These are phyloP conservation scores for Margaritispora aquatica DNA, from an alignment of 495 filamentous ascomycete genomes.

Conservation along the genomic window DNA sequence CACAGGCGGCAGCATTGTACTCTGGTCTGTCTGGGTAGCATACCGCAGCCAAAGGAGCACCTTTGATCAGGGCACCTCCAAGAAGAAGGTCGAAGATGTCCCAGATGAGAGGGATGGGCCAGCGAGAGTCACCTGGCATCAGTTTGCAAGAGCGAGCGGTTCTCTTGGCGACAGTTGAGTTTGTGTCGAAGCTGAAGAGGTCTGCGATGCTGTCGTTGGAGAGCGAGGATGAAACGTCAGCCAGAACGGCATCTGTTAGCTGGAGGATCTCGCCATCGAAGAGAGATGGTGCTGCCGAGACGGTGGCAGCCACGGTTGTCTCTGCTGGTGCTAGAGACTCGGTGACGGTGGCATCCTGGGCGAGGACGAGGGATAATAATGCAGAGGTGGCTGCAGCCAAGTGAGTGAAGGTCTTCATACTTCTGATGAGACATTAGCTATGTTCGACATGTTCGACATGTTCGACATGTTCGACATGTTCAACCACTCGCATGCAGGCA, in stretches of 20 bases:
- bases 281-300: neutral
- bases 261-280: neutral
- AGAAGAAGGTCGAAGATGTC: conserved; percentile 1
- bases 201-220: neutral
- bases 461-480: no score
- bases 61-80: conserved; percentile 4
- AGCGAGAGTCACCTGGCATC: conserved; percentile 8
- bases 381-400: neutral
- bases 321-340: neutral
- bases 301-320: neutral
- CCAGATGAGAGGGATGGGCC: conserved; percentile 2
- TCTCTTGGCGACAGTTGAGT: neutral
- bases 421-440: neutral
- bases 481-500: no score
- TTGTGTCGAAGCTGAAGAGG: neutral
- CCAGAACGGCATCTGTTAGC: neutral
- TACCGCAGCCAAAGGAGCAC: conserved; percentile 3
- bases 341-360: neutral
- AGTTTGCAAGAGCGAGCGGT: conserved; percentile 1
- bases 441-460: no score
- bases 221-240: neutral
- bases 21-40: conserved; percentile 1
- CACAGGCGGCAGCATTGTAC: neutral
- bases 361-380: neutral
- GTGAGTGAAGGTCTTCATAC: neutral